These are phyloP conservation scores for Fraxinus xanthoxyloides DNA, from an alignment of 305 asterid genomes.

Conservation along the genomic window DNA sequence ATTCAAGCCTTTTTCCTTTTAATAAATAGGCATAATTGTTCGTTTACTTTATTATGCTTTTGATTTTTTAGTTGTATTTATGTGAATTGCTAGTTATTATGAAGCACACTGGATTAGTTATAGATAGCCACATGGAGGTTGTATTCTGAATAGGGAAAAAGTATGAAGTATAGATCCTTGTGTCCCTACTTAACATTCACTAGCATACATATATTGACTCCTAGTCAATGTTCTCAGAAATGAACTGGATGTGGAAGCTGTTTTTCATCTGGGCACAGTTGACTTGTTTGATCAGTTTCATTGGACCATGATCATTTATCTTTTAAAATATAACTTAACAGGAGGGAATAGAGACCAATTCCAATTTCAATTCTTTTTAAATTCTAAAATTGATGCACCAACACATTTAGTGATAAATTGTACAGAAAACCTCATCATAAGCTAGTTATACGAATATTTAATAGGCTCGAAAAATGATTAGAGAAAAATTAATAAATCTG, in stretches of 20 bases:
- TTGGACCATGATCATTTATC: background rate
- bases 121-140: background rate
- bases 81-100: background rate
- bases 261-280: background rate
- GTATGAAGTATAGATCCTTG: background rate
- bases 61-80: background rate
- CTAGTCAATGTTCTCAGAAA: background rate
- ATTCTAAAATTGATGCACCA: background rate
- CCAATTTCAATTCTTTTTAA: background rate
- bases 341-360: background rate
- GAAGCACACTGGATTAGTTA: background rate
- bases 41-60: background rate
- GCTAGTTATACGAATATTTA: background rate
- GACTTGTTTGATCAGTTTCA: background rate
- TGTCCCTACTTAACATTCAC: background rate
- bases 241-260: background rate
- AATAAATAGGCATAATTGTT: background rate
- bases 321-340: background rate
- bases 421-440: background rate
- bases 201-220: background rate
- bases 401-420: background rate
- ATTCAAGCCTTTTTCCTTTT: background rate
- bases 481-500: background rate
- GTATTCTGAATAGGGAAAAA: background rate
- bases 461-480: background rate